Conservation (phyloP, 805 yeast species). For the Saccharomycopsis sp. region DNA sequence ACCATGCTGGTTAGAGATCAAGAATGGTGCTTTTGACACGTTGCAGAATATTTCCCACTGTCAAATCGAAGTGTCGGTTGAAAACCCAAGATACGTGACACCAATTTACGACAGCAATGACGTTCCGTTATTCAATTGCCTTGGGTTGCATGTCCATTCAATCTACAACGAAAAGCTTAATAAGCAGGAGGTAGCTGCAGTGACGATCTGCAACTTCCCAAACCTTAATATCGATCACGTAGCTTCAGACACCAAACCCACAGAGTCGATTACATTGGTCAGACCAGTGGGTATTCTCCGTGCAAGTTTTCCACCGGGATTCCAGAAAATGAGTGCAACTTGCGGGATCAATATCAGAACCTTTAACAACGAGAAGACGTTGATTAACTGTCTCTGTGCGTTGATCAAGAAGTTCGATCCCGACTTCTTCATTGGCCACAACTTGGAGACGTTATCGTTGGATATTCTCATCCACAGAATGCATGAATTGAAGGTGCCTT, state of each 20-base stretch:
- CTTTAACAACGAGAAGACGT: conserved; percentile 66
- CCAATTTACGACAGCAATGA: conserved; percentile 40
- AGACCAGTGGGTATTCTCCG: conserved; percentile 64
- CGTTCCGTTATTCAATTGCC: conserved; percentile 61
- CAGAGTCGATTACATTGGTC: conserved; percentile 61
- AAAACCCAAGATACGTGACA: conserved; percentile 40
- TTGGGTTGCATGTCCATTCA: conserved; percentile 76
- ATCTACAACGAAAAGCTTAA: conserved; percentile 66
- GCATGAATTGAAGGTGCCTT: conserved; percentile 62
- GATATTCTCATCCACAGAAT: conserved; percentile 79
- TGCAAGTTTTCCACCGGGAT: conserved; percentile 66
- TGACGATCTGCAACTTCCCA: conserved; percentile 67
- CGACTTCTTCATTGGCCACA: conserved; percentile 85
- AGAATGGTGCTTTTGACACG: conserved; percentile 51
- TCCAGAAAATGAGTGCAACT: conserved; percentile 53
- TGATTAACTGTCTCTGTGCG: conserved; percentile 71
- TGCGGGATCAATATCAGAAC: conserved; percentile 45
- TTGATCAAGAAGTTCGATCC: conserved; percentile 71
- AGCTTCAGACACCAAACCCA: conserved; percentile 55
- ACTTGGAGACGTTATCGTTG: conserved; percentile 69
- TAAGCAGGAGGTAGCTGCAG: conserved; percentile 81
- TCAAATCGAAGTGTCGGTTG: conserved; percentile 62
- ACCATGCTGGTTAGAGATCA: conserved; percentile 89
- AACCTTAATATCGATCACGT: conserved; percentile 73
- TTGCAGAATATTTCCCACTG: conserved; percentile 71